Conservation (phyloP, 495 filamentous ascomycete genomes). For the Glarea lozoyensis region DNA sequence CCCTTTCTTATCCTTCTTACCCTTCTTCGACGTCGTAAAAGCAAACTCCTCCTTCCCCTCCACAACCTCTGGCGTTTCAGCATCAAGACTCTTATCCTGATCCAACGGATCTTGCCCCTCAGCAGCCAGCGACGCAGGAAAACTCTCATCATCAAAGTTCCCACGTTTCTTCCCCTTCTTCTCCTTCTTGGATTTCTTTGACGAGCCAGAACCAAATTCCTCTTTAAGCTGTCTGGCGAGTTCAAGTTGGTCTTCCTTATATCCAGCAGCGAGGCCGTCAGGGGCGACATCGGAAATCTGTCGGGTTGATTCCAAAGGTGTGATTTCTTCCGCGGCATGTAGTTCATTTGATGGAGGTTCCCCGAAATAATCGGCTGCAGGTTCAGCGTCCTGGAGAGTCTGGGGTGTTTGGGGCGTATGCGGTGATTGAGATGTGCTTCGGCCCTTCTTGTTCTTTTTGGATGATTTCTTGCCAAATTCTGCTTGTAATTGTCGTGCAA, state of each 20-base stretch:
- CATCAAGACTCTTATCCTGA: neutral
- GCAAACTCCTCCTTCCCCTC: conserved; percentile 13
- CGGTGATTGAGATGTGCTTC: conserved; percentile 9
- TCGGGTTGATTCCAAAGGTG: neutral
- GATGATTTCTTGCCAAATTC: conserved; percentile 13
- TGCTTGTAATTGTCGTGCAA: conserved; percentile 10
- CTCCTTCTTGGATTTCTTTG: conserved; percentile 34
- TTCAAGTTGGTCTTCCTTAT: conserved; percentile 12
- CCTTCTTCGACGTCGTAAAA: conserved; percentile 19
- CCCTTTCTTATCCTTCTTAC: conserved; percentile 37
- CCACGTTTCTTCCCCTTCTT: conserved; percentile 22
- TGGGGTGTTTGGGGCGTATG: neutral
- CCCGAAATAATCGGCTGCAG: neutral
- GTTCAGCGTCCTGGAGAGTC: neutral
- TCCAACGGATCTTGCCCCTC: neutral
- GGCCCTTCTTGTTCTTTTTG: conserved; percentile 21
- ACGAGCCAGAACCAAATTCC: conserved; percentile 4
- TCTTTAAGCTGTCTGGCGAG: conserved; percentile 9
- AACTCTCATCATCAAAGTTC: neutral
- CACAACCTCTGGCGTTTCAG: neutral
- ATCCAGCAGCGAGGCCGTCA: conserved; percentile 11
- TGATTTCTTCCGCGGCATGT: no score
- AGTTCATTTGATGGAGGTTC: neutral
- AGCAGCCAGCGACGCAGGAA: neutral
- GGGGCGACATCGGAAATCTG: neutral